These are phyloP conservation scores for Mucor mucedo DNA, from an alignment of 371 early-diverging fungal species.

Conservation along the genomic window DNA sequence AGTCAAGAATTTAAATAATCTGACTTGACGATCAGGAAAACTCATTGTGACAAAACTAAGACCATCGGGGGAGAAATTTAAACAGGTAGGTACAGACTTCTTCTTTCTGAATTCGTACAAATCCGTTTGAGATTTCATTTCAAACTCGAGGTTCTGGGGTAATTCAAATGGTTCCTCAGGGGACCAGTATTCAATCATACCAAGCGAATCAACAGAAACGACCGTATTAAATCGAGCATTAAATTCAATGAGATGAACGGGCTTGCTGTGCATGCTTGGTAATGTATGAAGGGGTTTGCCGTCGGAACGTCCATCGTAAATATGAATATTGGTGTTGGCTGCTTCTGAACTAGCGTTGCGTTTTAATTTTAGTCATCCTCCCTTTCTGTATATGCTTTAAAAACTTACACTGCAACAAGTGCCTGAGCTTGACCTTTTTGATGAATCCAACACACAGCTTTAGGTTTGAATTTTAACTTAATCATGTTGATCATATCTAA, in stretches of 20 bases:
- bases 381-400: not conserved
- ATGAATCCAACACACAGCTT: conserved; percentile 86
- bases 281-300: conserved; percentile 67
- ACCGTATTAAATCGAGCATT: conserved; percentile 78
- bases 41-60: conserved; percentile 88
- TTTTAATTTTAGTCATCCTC: not conserved
- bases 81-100: conserved; percentile 76
- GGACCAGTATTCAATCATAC: conserved; percentile 94
- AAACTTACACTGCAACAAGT: conserved; percentile 73
- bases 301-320: conserved; percentile 85
- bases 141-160: conserved; percentile 72
- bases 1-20: conserved; percentile 83
- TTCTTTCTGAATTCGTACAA: conserved; percentile 91
- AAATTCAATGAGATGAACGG: conserved; percentile 84
- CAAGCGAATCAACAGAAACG: conserved; percentile 82
- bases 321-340: conserved; percentile 67
- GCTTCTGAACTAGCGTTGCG: conserved; percentile 69
- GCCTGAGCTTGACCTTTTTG: conserved; percentile 84
- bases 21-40: conserved; percentile 81
- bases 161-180: conserved; percentile 72
- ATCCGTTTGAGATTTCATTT: conserved; percentile 91
- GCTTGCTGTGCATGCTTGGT: conserved; percentile 71
- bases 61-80: conserved; percentile 85
- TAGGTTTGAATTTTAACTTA: conserved; percentile 77
- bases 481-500: conserved; percentile 96